phyloP scores from a whole-genome alignment of 192 early-diverging fungal genomes.

The Coemansia sp. region DNA sequence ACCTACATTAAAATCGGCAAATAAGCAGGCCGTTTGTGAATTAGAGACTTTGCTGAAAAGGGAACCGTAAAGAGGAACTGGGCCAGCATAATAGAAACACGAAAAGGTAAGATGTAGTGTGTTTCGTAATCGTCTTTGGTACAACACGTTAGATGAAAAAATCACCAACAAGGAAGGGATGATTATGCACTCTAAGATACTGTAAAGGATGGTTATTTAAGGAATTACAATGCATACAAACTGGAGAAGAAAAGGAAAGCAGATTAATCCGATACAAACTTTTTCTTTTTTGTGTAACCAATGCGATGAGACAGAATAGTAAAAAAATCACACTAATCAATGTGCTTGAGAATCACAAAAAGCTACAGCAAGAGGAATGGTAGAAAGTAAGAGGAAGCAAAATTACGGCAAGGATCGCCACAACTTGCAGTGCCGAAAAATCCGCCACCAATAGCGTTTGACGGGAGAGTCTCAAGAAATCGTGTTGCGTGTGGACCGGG shows the following conservation, averaged over 20 bases:
- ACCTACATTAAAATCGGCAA: not conserved
- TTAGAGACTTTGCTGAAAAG: not conserved
- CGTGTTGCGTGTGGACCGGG: no score
- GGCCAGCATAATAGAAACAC: not conserved
- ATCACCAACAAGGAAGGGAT: slow-evolving; percentile 1
- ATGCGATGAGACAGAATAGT: no score
- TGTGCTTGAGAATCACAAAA: no score
- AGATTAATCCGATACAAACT: not conserved
- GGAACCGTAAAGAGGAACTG: not conserved
- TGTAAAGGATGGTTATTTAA: not conserved
- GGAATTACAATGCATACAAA: not conserved
- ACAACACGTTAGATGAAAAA: not conserved
- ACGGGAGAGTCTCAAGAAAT: no score
- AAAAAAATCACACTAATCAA: no score
- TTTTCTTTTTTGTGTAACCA: not conserved
- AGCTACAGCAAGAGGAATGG: no score
- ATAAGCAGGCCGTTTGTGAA: not conserved
- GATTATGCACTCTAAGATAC: not conserved
- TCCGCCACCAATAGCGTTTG: no score
- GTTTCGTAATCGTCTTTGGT: not conserved
- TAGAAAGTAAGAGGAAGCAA: no score
- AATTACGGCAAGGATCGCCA: no score
- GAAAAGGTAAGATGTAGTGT: not conserved
- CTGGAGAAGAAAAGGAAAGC: not conserved
- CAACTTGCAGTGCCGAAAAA: no score